A percentile compares a stretch with the other conserved stretches of the same genome.
phyloP scores from a whole-genome alignment of 2,329 filamentous ascomycete species.

The Penicillium verrucosum region DNA sequence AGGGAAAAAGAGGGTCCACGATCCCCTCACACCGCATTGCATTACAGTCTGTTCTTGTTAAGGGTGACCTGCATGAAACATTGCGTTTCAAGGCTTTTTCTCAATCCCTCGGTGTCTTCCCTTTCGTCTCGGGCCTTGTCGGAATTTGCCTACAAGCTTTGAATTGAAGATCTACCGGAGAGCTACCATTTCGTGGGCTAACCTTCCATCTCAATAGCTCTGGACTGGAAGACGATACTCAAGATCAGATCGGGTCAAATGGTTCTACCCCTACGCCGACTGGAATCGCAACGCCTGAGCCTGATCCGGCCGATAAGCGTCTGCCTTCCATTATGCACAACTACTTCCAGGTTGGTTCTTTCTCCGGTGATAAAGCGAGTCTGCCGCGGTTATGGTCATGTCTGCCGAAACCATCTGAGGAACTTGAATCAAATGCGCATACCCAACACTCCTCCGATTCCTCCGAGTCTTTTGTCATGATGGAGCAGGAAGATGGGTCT shows the following conservation, averaged over 20 bases:
- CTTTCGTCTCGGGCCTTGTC: not conserved
- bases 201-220: conserved; percentile 27
- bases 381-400: conserved; percentile 40
- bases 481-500: conserved; percentile 37
- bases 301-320: conserved; percentile 91
- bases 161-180: not conserved
- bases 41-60: conserved; percentile 6
- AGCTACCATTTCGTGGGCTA: conserved; percentile 19
- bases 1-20: conserved; percentile 12
- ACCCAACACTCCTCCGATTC: conserved; percentile 26
- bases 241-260: conserved; percentile 59
- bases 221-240: conserved; percentile 40
- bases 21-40: conserved; percentile 21
- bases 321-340: conserved; percentile 90
- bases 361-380: conserved; percentile 66
- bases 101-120: not conserved
- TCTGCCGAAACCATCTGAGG: conserved; percentile 25
- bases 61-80: conserved; percentile 11
- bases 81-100: not conserved
- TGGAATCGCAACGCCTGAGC: conserved; percentile 86
- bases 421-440: conserved; percentile 15
- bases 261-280: conserved; percentile 72
- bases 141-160: conserved; percentile 8
- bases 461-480: conserved; percentile 43
- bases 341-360: conserved; percentile 99